These are phyloP conservation scores for Roridomyces roridus DNA, from an alignment of 768 basidiomycete genomes.

Conservation along the genomic window DNA sequence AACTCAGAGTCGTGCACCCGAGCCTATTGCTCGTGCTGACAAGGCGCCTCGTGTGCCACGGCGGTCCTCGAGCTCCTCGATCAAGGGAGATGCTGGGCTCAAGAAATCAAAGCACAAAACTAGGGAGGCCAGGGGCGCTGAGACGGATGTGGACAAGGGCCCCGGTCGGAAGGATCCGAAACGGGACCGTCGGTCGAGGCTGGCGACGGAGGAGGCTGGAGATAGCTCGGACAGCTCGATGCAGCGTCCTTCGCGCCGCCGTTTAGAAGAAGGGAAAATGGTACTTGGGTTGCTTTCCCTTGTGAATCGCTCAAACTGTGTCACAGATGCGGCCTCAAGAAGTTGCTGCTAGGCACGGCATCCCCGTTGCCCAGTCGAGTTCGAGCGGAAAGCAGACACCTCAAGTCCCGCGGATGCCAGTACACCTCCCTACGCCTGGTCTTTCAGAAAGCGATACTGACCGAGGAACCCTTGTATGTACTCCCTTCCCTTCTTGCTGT, in stretches of 20 bases:
- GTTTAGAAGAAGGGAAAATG: constrained; percentile 8
- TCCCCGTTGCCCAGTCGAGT: constrained; percentile 13
- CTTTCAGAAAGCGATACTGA: constrained; percentile 25
- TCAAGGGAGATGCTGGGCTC: constrained; percentile 8
- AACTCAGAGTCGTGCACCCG: not conserved
- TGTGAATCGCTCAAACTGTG: not conserved
- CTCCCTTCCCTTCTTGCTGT: not conserved
- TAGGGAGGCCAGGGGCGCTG: constrained; percentile 7
- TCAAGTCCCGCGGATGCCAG: constrained; percentile 23
- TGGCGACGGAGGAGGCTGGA: constrained; percentile 13
- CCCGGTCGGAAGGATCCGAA: constrained; percentile 14
- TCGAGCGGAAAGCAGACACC: constrained; percentile 26
- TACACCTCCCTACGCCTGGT: constrained; percentile 21
- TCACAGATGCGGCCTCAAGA: constrained; percentile 14
- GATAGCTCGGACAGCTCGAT: constrained; percentile 21
- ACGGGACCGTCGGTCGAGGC: constrained; percentile 6
- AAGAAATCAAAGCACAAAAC: constrained; percentile 16
- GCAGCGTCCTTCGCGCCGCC: constrained; percentile 6
- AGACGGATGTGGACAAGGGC: constrained; percentile 4
- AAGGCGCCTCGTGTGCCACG: not conserved
- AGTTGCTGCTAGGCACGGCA: not conserved
- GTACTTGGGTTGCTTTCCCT: not conserved
- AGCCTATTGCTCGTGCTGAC: not conserved
- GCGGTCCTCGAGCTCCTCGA: constrained; percentile 9
- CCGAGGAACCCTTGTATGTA: constrained; percentile 10